Percentiles rank a stretch among this genome's conserved stretches.
Conservation (phyloP, 257 asterid genomes). For the Knoxia roxburghii region DNA sequence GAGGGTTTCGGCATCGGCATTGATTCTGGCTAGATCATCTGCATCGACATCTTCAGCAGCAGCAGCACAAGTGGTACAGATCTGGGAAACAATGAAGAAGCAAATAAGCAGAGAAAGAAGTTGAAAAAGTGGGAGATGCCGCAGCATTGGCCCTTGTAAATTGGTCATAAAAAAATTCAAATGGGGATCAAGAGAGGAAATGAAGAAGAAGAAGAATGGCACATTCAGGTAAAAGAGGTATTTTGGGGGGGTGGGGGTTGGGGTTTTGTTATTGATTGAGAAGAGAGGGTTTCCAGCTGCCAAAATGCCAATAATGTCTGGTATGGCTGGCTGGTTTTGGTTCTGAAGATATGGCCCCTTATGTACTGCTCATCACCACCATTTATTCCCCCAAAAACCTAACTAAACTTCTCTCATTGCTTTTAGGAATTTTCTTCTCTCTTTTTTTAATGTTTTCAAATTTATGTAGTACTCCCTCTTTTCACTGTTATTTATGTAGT, state of each 20-base stretch:
- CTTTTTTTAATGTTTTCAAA: neutral
- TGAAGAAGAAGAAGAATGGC: conserved; percentile 2
- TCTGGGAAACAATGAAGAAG: conserved; percentile 23
- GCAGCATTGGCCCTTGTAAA: conserved; percentile 19
- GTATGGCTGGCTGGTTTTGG: neutral
- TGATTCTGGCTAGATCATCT: conserved; percentile 16
- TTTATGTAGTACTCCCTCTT: too few relatives aligned
- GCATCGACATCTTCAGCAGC: conserved; percentile 24
- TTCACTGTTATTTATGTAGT: too few relatives aligned
- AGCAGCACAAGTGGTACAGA: conserved; percentile 20
- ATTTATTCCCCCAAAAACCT: conserved; percentile 15
- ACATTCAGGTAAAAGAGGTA: conserved; percentile 9
- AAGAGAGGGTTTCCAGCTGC: neutral
- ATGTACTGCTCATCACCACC: conserved; percentile 13
- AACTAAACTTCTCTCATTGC: neutral
- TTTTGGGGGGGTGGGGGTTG: neutral
- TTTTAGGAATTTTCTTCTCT: neutral
- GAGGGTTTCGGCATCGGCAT: conserved; percentile 16
- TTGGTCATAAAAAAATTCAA: neutral
- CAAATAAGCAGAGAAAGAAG: conserved; percentile 12
- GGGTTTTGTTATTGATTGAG: neutral
- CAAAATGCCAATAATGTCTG: conserved; percentile 13
- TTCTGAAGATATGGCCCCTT: conserved; percentile 8
- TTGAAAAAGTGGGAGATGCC: conserved; percentile 17
- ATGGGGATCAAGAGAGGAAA: neutral